phyloP scores from a whole-genome alignment of 192 early-diverging fungal species.

The Anaeromyces robustus region DNA sequence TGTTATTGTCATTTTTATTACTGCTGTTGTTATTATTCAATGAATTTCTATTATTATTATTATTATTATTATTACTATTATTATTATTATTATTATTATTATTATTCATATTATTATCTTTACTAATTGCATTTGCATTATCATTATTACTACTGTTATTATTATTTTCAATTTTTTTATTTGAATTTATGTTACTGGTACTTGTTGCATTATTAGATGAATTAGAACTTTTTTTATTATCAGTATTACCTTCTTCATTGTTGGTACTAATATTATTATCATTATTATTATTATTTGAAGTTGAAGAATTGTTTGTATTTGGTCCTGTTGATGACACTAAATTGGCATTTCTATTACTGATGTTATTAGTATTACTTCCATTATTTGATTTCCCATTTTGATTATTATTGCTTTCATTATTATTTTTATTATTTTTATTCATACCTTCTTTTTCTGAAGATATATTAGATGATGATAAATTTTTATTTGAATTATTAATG shows the following conservation, averaged over 20 bases:
- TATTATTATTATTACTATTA: not conserved
- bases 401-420: not conserved
- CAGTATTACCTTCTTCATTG: too few relatives aligned
- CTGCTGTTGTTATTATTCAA: not conserved
- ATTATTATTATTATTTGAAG: not conserved
- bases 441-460: not conserved
- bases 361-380: not conserved
- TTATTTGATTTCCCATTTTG: not conserved
- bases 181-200: too few relatives aligned
- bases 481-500: not conserved
- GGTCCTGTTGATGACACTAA: too few relatives aligned
- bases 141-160: not conserved
- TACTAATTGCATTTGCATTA: not conserved
- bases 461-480: not conserved
- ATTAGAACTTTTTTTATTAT: too few relatives aligned
- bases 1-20: not conserved
- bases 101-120: too few relatives aligned
- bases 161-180: not conserved
- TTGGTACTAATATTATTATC: not conserved
- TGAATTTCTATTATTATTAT: not conserved
- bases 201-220: too few relatives aligned
- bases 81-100: not conserved
- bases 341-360: too few relatives aligned
- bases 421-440: not conserved
- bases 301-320: too few relatives aligned